Evolutionary conservation across 2,329 filamentous ascomycete species (phyloP), one percentile per base, ranked within the genome.

Genomic region (Phialocephala subalpina): DNA sequence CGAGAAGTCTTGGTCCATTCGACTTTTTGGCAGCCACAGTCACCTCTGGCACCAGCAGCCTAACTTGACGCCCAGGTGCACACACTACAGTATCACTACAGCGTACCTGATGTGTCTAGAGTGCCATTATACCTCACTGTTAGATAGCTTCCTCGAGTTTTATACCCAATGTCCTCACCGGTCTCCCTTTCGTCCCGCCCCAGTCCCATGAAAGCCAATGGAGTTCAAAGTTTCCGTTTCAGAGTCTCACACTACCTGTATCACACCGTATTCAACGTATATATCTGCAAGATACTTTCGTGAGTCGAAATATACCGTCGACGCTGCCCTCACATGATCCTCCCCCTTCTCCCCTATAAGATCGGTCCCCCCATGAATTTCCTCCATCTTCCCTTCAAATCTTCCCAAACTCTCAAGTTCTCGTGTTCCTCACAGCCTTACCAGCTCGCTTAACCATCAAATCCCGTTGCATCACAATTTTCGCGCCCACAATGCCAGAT

Each of bases 401-500:
- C 20, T 25, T 27, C 45, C 29, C 20, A 40, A 55, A 56, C 22
- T 29, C 27, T 49, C 29, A 9, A 33, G 29, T 33, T 33, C 40
- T 45, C 22, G 63, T 58, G 40, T 58, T 65, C 55, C 53, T 59
- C 33, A 12, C 11, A 49, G 45, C 45, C 45, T 49, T 49, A 49
- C 7, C 20, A 25, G 5, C 59, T 65, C 63, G 53, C 59, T 62
- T 65, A 58, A 47, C n/a, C 59, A 11, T 33, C 58, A 29, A 58
- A 65, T 59, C 59, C 20, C 3, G 42, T 62, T 25, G 14, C 29
- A 14, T 53, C 59, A 12, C 20, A 42, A 52, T 56, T 22, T n/a
- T 47, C 8, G 35, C 25, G 11, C 14, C 14, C 29, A 40, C 42
- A 42, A 66, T 66, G 64, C 29, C 29, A 9, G 58, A 33, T 38